Base-by-base conservation (phyloP, 768 basidiomycete species). In the Tephrocybe sp. region DNA sequence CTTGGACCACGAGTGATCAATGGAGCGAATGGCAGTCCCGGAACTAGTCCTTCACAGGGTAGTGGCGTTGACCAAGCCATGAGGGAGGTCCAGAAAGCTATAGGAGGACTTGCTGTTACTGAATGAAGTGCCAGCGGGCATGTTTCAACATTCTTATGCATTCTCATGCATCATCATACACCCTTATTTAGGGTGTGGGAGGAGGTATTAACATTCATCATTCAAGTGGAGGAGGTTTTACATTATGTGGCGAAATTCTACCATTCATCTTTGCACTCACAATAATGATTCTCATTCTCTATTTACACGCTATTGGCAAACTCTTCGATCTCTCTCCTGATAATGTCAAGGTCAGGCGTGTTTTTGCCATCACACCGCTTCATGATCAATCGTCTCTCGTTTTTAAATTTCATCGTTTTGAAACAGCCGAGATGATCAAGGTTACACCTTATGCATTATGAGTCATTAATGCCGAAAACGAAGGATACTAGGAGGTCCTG, bases 31-130 rank as follows among this genome's bases (percentile, higher is more conserved):
- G 64, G 64, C 24, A 70, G 67, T 44, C 58, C 65, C 9, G 69
- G 71, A 36, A 61, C 66, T n/a, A 69, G 66, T 51, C 67, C 74
- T 52, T 66, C 65, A 18, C 71, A 70, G 50, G 65, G 66, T 30
- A 72, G 64, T 47, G 72, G 75, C 27, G 69, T 76, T 42, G 84
- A 79, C 60, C 80, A 74, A 52, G 74, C 73, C 34, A 79, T 88
- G 67, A 74, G 77, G 50, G 84, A 86, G 52, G 77, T 88, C 31
- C 84, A 88, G 67, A 79, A 83, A 70, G 83, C 82, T 19, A 85
- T 90, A 83, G 84, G 82, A 59, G 79, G 83, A 42, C 75, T 91
- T 59, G 73, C 80, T 44, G 83, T 87, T 50, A 84, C 84, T 45
- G 88, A 91, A 75, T 90, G 67, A 79, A 59, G 55, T 39, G n/a